A percentile compares a stretch with the other conserved stretches of the same genome.
phyloP scores from a whole-genome alignment of 768 basidiomycete species.

The Xerocomellus chrysenteron region DNA sequence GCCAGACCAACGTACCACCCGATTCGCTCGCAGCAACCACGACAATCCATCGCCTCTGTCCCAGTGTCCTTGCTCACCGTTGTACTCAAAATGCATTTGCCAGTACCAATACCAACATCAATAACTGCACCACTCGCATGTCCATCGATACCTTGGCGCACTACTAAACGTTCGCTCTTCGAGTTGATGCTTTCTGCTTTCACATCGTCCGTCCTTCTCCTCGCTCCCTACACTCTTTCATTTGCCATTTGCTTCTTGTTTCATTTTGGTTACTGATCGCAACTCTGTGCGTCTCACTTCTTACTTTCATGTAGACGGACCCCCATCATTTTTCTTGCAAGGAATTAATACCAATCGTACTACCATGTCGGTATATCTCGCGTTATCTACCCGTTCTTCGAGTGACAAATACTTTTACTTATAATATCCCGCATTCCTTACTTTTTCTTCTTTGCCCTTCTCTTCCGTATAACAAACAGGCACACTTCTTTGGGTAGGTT shows the following conservation, averaged over 20 bases:
- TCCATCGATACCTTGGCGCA: constrained; percentile 14
- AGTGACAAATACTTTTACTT: background rate
- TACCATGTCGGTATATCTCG: constrained; percentile 6
- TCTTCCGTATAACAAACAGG: too few species aligned
- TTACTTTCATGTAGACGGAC: constrained; percentile 7
- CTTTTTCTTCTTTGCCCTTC: background rate
- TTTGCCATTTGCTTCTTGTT: background rate
- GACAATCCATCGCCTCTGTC: background rate
- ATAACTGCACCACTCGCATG: background rate
- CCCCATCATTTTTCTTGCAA: constrained; percentile 2
- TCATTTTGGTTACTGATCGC: constrained; percentile 1
- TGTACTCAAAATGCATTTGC: constrained; percentile 21
- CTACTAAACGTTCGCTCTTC: constrained; percentile 6
- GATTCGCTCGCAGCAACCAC: background rate
- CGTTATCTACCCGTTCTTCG: background rate
- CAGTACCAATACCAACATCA: background rate
- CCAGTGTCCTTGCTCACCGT: background rate
- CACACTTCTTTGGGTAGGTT: constrained; percentile 3
- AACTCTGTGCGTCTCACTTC: background rate
- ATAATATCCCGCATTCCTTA: background rate
- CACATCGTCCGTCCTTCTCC: background rate
- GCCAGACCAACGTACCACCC: background rate
- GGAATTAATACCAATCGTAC: constrained; percentile 17
- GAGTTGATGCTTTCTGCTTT: constrained; percentile 8
- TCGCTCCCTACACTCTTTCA: background rate